Base-by-base conservation (phyloP, 1,139 yeast species). In the Suhomyces kunorum region DNA sequence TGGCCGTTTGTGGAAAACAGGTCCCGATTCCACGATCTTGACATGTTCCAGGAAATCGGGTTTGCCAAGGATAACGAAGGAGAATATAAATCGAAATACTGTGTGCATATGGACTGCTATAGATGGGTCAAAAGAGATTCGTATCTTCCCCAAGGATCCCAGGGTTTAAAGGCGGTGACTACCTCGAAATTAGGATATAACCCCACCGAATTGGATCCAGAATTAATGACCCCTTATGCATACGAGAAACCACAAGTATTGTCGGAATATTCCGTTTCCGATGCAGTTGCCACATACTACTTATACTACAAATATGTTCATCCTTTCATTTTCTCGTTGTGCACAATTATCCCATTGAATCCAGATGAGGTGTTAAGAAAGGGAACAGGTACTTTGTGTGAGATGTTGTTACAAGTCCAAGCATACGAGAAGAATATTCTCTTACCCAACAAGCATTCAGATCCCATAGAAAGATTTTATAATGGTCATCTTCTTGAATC, bases 111-210 rank as follows among this genome's bases (percentile, higher is more conserved):
- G 97, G 99, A 94, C 65, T 92, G 98, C 63, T 94, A 71, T 62
- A 69, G 98, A 51, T 94, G 99, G 99, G 99, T 94, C n/a, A 89
- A 94, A 58, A 81, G 99, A 68, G 99, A 94, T 61, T 87, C 96
- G 3, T 94, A 94, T 61, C 71, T 94, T 39, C 99, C 99, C 0
- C 99, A 94, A 60, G 99, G 99, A 32, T 87, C 97, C 1, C 98
- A 94, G 61, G 98, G 98, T 70, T 76, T 94, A 57, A 94, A 94
- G 60, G 98, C 98, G 0, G 99, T 94, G 14, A 94, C 98, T 2
- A 90, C 96, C 9, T 94, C 90, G 0, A 94, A 94, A 59, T 70
- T 94, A 40, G 98, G 98, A 5, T 94, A 94, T 56, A 90, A 90
- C 57, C 99, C 99, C 5, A 83, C 92, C 19, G 98, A 94, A 64